Conservation (phyloP, 176 grass and related monocot species). For the Bolboschoenus planiculmis region DNA sequence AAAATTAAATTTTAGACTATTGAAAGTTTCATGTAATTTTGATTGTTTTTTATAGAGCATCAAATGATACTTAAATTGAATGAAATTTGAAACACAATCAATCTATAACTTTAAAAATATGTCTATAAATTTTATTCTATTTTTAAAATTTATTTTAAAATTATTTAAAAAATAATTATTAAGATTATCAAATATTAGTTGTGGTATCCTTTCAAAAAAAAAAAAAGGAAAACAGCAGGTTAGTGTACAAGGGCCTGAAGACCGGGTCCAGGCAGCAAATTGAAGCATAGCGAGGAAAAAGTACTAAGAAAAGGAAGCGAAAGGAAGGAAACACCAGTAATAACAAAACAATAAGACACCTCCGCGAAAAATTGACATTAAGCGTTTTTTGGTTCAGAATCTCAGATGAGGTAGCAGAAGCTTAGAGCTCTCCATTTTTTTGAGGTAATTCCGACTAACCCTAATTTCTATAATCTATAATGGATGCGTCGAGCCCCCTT, state of each 20-base stretch:
- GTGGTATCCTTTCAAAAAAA: too few relatives aligned
- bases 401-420: slow-evolving; percentile 2
- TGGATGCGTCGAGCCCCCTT: background rate
- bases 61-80: too few relatives aligned
- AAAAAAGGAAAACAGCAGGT: too few relatives aligned
- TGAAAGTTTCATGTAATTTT: too few relatives aligned
- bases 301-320: background rate
- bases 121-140: too few relatives aligned
- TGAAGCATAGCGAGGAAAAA: background rate
- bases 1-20: too few relatives aligned
- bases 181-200: too few relatives aligned
- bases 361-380: background rate
- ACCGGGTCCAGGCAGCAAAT: background rate
- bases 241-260: background rate
- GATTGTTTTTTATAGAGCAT: too few relatives aligned
- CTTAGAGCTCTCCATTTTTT: background rate
- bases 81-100: too few relatives aligned
- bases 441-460: background rate
- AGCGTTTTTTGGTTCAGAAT: background rate
- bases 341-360: background rate
- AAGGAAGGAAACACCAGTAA: background rate
- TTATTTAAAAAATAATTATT: too few relatives aligned
- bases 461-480: background rate
- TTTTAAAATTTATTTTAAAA: too few relatives aligned
- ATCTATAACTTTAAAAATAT: too few relatives aligned